phyloP scores from a whole-genome alignment of 1,284 basidiomycete genomes.

The Pseudozyma pruni region DNA sequence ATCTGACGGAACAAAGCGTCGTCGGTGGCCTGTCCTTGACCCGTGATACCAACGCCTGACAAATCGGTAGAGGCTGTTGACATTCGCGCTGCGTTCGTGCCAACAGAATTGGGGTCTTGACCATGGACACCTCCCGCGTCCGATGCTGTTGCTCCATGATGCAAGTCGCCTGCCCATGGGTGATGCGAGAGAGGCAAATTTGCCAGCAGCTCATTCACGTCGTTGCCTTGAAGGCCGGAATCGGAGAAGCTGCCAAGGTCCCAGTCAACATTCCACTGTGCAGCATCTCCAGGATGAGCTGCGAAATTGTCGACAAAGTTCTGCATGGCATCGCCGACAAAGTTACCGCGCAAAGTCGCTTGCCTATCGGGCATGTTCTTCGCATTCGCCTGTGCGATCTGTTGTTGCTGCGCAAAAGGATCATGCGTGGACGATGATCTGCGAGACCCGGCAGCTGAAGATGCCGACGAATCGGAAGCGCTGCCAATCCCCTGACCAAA shows the following conservation, averaged over 20 bases:
- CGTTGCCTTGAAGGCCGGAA: slow-evolving; percentile 21
- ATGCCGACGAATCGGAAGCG: slow-evolving; percentile 29
- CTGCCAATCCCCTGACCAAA: slow-evolving; percentile 18
- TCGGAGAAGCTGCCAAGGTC: slow-evolving; percentile 39
- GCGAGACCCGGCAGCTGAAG: slow-evolving; percentile 30
- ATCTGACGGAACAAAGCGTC: slow-evolving; percentile 25
- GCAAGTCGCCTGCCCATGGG: slow-evolving; percentile 52
- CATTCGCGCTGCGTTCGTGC: slow-evolving; percentile 1
- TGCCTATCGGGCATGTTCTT: slow-evolving; percentile 8
- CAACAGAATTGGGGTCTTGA: background rate
- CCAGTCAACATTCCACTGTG: slow-evolving; percentile 44
- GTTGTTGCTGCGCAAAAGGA: slow-evolving; percentile 22
- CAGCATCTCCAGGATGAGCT: slow-evolving; percentile 2
- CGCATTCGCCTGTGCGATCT: slow-evolving; percentile 8
- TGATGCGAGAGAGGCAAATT: slow-evolving; percentile 49
- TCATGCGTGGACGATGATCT: slow-evolving; percentile 17
- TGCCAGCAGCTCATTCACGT: slow-evolving; percentile 30
- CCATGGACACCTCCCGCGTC: background rate
- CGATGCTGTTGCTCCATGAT: slow-evolving; percentile 20
- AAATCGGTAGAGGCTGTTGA: background rate
- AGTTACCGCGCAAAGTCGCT: slow-evolving; percentile 10
- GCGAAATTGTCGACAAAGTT: slow-evolving; percentile 34
- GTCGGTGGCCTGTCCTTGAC: slow-evolving; percentile 5
- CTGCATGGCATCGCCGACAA: slow-evolving; percentile 18
- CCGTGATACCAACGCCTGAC: background rate